These are phyloP conservation scores for Sanguinoderma infundibulare DNA, from an alignment of 1,284 basidiomycete genomes.

Conservation along the genomic window DNA sequence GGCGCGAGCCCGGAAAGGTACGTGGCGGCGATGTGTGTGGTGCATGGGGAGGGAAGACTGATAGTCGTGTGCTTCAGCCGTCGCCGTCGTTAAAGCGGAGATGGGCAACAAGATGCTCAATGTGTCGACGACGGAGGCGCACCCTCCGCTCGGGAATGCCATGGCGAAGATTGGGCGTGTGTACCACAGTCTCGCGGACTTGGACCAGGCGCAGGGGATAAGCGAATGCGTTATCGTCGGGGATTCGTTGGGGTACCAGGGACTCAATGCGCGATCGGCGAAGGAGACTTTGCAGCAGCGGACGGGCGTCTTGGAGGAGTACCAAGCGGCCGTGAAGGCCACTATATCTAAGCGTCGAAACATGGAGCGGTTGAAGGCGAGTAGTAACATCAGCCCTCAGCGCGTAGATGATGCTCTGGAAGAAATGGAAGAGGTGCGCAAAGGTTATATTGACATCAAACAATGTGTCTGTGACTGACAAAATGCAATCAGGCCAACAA, in stretches of 20 bases:
- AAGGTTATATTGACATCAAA: too few relatives aligned
- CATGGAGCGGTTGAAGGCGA: constrained; percentile 90
- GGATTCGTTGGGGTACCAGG: constrained; percentile 92
- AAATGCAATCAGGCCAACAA: constrained; percentile 69
- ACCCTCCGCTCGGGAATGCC: constrained; percentile 79
- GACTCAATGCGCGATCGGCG: constrained; percentile 91
- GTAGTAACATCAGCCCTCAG: constrained; percentile 83
- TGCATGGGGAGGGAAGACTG: not conserved
- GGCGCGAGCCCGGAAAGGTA: constrained; percentile 80
- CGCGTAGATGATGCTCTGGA: constrained; percentile 92
- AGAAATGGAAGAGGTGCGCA: constrained; percentile 86
- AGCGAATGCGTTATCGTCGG: constrained; percentile 92
- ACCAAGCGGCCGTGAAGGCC: constrained; percentile 87
- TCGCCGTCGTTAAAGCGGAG: constrained; percentile 78
- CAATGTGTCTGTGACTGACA: constrained; percentile 19
- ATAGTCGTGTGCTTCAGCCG: constrained; percentile 48
- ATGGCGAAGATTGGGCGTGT: constrained; percentile 83
- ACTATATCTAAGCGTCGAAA: constrained; percentile 90
- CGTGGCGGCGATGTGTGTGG: constrained; percentile 24
- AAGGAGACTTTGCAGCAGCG: constrained; percentile 91
- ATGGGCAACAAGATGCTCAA: constrained; percentile 90
- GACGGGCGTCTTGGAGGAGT: constrained; percentile 88
- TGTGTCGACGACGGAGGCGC: constrained; percentile 87
- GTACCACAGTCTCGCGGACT: constrained; percentile 84
- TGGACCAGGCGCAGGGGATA: constrained; percentile 86